Evolutionary conservation across 108 stramenopile species (phyloP), one percentile per base, ranked within the genome.

Genomic region (Hondaea fermentalgiana): DNA sequence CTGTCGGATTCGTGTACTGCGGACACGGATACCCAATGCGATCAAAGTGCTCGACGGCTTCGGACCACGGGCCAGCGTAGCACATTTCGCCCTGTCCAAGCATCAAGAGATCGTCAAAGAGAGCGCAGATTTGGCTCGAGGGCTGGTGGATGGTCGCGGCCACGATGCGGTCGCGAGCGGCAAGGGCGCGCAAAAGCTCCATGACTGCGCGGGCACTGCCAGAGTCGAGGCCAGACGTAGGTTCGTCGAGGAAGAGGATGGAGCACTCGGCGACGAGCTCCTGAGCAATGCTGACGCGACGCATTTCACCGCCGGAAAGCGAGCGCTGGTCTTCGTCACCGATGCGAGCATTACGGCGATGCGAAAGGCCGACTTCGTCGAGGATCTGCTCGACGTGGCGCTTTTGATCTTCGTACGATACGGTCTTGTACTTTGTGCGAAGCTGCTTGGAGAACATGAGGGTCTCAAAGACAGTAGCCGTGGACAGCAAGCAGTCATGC

Each of bases 401-500:
- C 42, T 69, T 42, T 42, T 69, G 64, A 12, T 69, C 35, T 45
- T 47, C 76, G 45, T 83, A 47, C n/a, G n/a, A 25, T 17, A 53
- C 12, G 23, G 76, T 83, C 12, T 53, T 53, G 23, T 83, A 83
- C 45, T 47, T 47, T 47, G 76, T 83, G 49, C 76, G 45, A 2
- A 83, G 51, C 76, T 83, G 76, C n/a, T 53, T 53, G n/a, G 76
- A 83, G 3, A 83, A 83, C 76, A 83, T 83, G 23, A 83, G 76
- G 10, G 76, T 23, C 28, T 83, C 76, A 83, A 83, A 83, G 45
- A 83, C 76, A 8, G 76, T 83, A 6, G 76, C 76, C 51, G 76
- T 53, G 76, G 76, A 83, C 4, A 83, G 12, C 10, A 83, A 45
- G 23, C 76, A 28, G 76, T 83, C 76, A 6, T 83, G 76, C 76